A percentile compares a stretch with the other conserved stretches of the same genome.
Evolutionary conservation across 352 stramenopile genomes (phyloP).

Genomic region (Phytophthora agathidicida): DNA sequence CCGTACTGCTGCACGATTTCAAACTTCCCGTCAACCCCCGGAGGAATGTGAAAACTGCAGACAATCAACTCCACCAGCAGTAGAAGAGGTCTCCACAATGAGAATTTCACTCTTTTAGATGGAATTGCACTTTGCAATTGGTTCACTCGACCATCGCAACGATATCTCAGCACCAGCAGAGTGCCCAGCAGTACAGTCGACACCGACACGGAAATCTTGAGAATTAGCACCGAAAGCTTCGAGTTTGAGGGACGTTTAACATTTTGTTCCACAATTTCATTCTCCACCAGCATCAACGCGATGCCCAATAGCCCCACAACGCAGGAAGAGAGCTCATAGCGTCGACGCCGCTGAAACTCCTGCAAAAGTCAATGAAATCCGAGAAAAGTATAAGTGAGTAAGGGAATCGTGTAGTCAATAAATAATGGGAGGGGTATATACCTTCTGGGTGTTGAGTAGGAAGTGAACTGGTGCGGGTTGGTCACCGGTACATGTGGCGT

Average conservation of each 20-base stretch:
- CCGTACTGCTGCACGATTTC: conserved; percentile 58
- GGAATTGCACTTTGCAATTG: conserved; percentile 60
- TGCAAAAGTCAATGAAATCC: conserved; percentile 21
- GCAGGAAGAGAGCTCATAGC: conserved; percentile 60
- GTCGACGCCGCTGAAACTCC: conserved; percentile 55
- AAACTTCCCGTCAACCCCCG: conserved; percentile 44
- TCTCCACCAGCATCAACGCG: conserved; percentile 72
- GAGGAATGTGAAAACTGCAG: conserved; percentile 72
- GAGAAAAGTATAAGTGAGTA: not conserved
- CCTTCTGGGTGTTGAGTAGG: conserved; percentile 25
- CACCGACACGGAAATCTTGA: conserved; percentile 47
- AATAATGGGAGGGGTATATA: not conserved
- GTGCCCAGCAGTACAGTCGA: conserved; percentile 50
- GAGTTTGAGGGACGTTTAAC: not conserved
- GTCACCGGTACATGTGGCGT: not conserved
- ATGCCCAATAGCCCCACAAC: conserved; percentile 52
- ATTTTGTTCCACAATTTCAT: conserved; percentile 51
- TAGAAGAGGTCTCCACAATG: conserved; percentile 27
- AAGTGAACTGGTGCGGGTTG: conserved; percentile 12
- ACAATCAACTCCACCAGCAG: conserved; percentile 62
- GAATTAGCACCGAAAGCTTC: conserved; percentile 10
- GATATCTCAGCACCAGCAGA: conserved; percentile 60
- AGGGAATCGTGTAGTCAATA: not conserved
- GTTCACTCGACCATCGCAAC: conserved; percentile 47
- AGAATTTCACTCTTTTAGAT: conserved; percentile 28